Percentiles rank a stretch among this genome's conserved stretches.
These are phyloP conservation scores for Penicillium sp. DNA, from an alignment of 2,329 filamentous ascomycete genomes.

Conservation along the genomic window DNA sequence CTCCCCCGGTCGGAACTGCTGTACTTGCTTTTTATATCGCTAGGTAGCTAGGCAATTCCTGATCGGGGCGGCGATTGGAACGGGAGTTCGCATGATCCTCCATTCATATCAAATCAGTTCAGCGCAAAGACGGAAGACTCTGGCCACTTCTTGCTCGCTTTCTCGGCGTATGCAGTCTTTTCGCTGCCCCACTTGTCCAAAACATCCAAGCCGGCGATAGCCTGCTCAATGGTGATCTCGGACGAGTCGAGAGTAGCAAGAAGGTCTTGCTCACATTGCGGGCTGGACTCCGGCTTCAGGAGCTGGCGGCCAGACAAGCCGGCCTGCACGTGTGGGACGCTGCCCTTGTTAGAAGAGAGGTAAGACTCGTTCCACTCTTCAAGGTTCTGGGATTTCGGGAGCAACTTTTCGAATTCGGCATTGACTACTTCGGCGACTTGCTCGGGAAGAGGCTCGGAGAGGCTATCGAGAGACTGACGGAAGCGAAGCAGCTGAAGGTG, in stretches of 20 bases:
- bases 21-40: neutral
- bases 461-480: slow-evolving; percentile 57
- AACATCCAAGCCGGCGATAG: slow-evolving; percentile 51
- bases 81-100: neutral
- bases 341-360: slow-evolving; percentile 58
- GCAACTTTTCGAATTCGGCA: slow-evolving; percentile 60
- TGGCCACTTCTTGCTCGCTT: slow-evolving; percentile 41
- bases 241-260: slow-evolving; percentile 54
- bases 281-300: slow-evolving; percentile 55
- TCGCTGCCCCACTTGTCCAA: slow-evolving; percentile 52
- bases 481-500: slow-evolving; percentile 71
- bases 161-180: slow-evolving; percentile 49
- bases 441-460: slow-evolving; percentile 57
- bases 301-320: slow-evolving; percentile 58
- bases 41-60: neutral
- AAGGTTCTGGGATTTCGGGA: slow-evolving; percentile 55
- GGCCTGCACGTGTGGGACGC: slow-evolving; percentile 60
- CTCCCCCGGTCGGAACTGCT: neutral
- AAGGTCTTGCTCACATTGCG: slow-evolving; percentile 60
- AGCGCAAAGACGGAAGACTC: slow-evolving; percentile 39
- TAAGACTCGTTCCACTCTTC: slow-evolving; percentile 65
- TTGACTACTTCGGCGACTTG: slow-evolving; percentile 68
- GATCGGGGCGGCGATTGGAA: neutral
- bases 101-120: slow-evolving; percentile 16
- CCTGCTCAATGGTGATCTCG: slow-evolving; percentile 54